Percentiles rank a stretch among this genome's conserved stretches.
Evolutionary conservation across 805 yeast genomes (phyloP).

Genomic region (Kodamaea hsintzibuensis): DNA sequence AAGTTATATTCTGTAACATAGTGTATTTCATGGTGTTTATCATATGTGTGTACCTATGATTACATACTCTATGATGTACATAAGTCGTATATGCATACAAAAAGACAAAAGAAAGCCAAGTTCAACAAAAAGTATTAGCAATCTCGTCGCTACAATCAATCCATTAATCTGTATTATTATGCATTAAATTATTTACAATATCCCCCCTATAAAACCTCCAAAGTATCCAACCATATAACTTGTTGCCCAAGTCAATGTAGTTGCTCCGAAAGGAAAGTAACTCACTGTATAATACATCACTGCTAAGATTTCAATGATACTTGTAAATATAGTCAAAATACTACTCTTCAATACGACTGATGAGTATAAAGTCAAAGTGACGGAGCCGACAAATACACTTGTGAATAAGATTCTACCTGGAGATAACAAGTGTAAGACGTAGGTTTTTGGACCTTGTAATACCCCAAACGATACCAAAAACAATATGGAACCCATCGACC

Average conservation of each 20-base stretch:
- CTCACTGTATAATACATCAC: constrained; percentile 88
- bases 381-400: constrained; percentile 75
- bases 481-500: constrained; percentile 89
- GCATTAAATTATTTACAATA: constrained; percentile 14
- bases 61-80: too few relatives aligned
- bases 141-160: not conserved
- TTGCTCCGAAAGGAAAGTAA: constrained; percentile 95
- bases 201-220: constrained; percentile 50
- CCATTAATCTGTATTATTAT: not conserved
- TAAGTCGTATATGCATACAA: too few relatives aligned
- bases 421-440: constrained; percentile 70
- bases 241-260: constrained; percentile 57
- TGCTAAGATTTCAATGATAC: constrained; percentile 77
- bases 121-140: not conserved
- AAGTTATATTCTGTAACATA: too few relatives aligned
- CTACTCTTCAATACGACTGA: constrained; percentile 70
- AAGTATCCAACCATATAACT: constrained; percentile 45
- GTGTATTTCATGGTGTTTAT: too few relatives aligned
- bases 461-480: constrained; percentile 89
- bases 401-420: constrained; percentile 80
- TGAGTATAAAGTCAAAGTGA: constrained; percentile 74
- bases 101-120: too few relatives aligned
- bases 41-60: too few relatives aligned
- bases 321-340: constrained; percentile 71
- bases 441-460: constrained; percentile 88